Evolutionary conservation across 2,329 filamentous ascomycete genomes (phyloP).

Genomic region (Pseudovirgaria hyperparasitica): DNA sequence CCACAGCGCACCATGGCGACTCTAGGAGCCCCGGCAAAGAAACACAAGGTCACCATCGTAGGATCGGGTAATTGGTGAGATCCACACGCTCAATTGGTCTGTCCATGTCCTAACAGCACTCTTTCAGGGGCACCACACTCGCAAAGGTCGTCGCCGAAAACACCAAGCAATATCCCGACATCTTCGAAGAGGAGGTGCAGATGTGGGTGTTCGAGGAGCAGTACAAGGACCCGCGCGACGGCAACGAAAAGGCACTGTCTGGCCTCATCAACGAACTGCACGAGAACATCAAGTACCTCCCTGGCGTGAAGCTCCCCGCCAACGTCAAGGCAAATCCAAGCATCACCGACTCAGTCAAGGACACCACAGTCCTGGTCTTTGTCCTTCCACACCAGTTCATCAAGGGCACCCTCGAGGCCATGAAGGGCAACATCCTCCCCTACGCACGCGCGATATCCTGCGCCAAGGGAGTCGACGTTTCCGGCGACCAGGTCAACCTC

Average conservation of each 20-base stretch:
- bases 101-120: neutral
- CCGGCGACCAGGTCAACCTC: conserved; percentile 70
- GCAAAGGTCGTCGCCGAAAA: conserved; percentile 96
- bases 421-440: conserved; percentile 80
- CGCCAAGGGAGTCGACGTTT: conserved; percentile 95
- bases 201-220: conserved; percentile 99
- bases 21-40: conserved; percentile 45
- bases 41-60: conserved; percentile 86
- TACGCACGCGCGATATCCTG: conserved; percentile 91
- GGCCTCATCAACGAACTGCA: conserved; percentile 80
- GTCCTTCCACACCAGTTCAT: conserved; percentile 97
- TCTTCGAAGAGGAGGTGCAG: conserved; percentile 83
- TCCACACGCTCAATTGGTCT: neutral
- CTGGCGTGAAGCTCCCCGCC: conserved; percentile 66
- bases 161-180: conserved; percentile 57
- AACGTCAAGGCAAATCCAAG: conserved; percentile 82
- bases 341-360: conserved; percentile 64
- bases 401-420: conserved; percentile 66
- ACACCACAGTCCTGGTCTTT: conserved; percentile 84
- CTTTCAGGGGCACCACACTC: conserved; percentile 78
- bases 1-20: conserved; percentile 30
- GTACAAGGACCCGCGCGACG: conserved; percentile 54
- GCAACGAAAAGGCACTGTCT: conserved; percentile 54
- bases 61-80: conserved; percentile 91
- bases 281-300: conserved; percentile 97